Conservation (phyloP, 192 early-diverging fungal genomes). For the Coemansia sp. region DNA sequence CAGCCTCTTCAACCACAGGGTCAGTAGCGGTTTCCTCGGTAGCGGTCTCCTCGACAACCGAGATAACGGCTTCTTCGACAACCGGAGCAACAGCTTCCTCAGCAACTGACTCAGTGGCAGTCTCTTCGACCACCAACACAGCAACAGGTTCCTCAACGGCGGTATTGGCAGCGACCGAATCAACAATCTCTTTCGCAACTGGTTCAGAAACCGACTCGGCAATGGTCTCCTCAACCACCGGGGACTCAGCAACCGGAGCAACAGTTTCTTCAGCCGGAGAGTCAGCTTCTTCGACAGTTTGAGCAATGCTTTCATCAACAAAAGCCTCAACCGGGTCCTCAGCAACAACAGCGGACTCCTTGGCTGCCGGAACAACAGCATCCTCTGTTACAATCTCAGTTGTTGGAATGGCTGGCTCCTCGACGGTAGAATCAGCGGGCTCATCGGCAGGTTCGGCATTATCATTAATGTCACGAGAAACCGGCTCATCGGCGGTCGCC, state of each 20-base stretch:
- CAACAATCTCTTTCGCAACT: not conserved
- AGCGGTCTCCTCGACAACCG: constrained; percentile 4
- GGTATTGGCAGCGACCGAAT: not conserved
- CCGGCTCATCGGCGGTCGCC: not conserved
- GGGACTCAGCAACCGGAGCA: not conserved
- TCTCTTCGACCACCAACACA: constrained; percentile 2
- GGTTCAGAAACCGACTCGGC: not conserved
- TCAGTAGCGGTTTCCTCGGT: not conserved
- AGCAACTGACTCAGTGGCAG: constrained; percentile 1
- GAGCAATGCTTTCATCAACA: not conserved
- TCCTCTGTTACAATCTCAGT: not conserved
- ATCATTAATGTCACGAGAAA: not conserved
- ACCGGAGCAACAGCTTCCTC: not conserved
- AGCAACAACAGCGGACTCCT: not conserved
- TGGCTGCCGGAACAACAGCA: not conserved
- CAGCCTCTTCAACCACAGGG: not conserved
- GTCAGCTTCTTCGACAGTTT: not conserved
- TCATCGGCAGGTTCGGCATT: not conserved
- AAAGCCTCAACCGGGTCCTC: not conserved
- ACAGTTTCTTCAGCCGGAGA: not conserved
- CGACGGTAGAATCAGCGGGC: not conserved
- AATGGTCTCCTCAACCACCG: not conserved
- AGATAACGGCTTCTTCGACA: not conserved
- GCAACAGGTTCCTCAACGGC: not conserved
- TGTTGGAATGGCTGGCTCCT: not conserved